Evolutionary conservation across 768 basidiomycete genomes (phyloP), one percentile per base, ranked within the genome.

Genomic region (Agaricus blazei): DNA sequence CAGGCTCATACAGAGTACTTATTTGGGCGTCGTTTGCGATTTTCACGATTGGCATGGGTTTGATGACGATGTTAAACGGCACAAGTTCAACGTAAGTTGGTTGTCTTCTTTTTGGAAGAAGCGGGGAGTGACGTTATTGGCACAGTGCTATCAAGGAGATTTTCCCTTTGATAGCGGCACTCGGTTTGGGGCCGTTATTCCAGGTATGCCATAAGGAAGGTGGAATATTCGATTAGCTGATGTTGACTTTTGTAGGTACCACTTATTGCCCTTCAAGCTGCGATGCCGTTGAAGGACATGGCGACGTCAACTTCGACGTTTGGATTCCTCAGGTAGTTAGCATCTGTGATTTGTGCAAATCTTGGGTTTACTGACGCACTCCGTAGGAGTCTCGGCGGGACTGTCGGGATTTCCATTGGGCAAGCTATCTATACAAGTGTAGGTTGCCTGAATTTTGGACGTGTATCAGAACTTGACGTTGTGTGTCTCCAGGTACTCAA

Each of bases 261-360:
- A 0, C 68, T 90, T 6, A 82, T 91, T 49, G 87, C 77, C 12
- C 69, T 93, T 12, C 91, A 93, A 69, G 88, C 90, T 1, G 85
- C 90, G 0, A 94, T 94, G 90, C 92, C 92, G 0, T 63, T 90
- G 14, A 85, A 83, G 61, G 89, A 93, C 59, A 90, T 93, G 89
- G 89, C 90, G 2, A 90, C 90, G 1, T 83, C 82, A 51, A 90
- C 90, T 0, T 73, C 79, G 1, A 82, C 83, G 0, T 87, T 86
- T 63, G 79, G 80, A 23, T 85, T 93, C 63, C 71, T 93, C 59
- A 78, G 87, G 82, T 84, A 64, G 29, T 69, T 54, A 15, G n/a
- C 24, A 9, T 1, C 11, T 8, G 26, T 11, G 42, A 19, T 52
- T 54, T 45, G 43, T 31, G 43, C 38, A 47, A 11, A 15, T 34